Evolutionary conservation across 768 basidiomycete genomes (phyloP).

Genomic region (Cystobasidium tubakii): DNA sequence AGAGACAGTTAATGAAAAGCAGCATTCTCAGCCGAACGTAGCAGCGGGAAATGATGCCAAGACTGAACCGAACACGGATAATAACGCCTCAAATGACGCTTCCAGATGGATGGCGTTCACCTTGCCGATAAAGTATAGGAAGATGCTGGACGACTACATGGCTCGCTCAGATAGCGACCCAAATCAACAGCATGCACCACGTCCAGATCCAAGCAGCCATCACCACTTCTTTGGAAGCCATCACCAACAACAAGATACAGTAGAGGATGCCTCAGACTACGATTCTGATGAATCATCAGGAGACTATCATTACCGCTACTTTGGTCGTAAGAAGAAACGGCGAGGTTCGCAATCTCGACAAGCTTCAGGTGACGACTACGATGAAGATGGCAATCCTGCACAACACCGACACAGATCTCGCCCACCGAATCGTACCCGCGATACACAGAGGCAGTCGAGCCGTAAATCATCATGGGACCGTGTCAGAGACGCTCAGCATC

Average conservation of each 20-base stretch:
- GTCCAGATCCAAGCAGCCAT: neutral
- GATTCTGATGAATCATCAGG: slow-evolving; percentile 5
- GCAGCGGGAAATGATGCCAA: neutral
- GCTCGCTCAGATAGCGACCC: neutral
- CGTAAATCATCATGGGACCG: neutral
- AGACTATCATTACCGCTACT: slow-evolving; percentile 15
- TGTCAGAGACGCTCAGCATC: neutral
- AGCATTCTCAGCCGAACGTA: neutral
- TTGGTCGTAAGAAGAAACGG: slow-evolving; percentile 22
- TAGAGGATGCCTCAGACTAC: neutral
- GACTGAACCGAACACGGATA: neutral
- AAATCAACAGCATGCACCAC: neutral
- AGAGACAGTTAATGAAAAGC: neutral
- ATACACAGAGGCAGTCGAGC: neutral
- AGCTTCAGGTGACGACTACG: neutral
- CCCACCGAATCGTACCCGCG: neutral
- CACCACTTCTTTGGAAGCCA: neutral
- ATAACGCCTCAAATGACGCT: slow-evolving; percentile 25
- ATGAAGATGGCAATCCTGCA: neutral
- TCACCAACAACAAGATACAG: neutral
- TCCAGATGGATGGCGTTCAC: slow-evolving; percentile 34
- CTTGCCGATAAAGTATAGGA: slow-evolving; percentile 17
- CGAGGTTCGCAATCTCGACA: slow-evolving; percentile 1
- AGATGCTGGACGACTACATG: slow-evolving; percentile 28
- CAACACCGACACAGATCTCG: neutral